Base-by-base conservation (phyloP, 805 yeast species). In the Grigorovia humatica region DNA sequence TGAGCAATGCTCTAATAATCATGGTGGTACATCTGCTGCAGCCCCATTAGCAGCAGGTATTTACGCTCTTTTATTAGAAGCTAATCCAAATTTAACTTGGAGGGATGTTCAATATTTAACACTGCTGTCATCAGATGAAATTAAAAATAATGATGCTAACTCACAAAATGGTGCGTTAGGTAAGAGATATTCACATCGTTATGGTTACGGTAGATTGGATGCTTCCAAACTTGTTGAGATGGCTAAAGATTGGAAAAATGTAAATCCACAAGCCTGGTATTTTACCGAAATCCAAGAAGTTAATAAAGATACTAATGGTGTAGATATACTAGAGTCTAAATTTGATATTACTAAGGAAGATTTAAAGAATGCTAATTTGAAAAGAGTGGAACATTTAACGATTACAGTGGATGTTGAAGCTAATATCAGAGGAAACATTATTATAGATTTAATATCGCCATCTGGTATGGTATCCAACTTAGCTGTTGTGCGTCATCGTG, bases 41-140 rank as follows among this genome's bases (percentile, higher is more conserved):
- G 99, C 99, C 0, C 99, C 99, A 0, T 74, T 93, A 52, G 98
- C 97, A 0, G 97, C 98, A 0, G 99, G 98, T n/a, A 77, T 93
- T 1, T 88, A 86, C 65, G 79, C 97, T 0, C 72, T 93, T 49
- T 87, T 87, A 1, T 72, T 93, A 48, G 82, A 83, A 59, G 89
- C 84, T 3, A 85, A 95, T 57, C 96, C 96, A 1, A 76, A 83
- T 4, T 76, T 93, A 51, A 86, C 96, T 0, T 93, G 99, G 99
- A 78, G 99, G 65, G 99, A 93, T 65, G 75, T 90, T 51, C 99
- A 93, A 70, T 88, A 90, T 61, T 73, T 93, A 19, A 78, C 87
- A 2, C 81, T 91, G 15, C 68, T 81, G 48, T 76, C 87, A 27
- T 82, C 96, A 0, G 77, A 78, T 18, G 83, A 83, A 35, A 74